phyloP scores from a whole-genome alignment of 129 eudicot species.

The Centrapalus pauciflorus region DNA sequence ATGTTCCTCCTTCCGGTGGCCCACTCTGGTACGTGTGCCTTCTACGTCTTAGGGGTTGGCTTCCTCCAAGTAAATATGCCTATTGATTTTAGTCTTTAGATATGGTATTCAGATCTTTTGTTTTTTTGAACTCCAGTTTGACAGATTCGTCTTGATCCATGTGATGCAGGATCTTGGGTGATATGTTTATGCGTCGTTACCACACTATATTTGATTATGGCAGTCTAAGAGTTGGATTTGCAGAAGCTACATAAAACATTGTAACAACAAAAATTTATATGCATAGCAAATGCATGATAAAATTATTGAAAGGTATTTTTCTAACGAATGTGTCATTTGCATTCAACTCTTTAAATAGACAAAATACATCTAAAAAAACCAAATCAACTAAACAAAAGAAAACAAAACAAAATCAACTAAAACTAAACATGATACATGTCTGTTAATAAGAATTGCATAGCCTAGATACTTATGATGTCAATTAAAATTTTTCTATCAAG shows the following conservation, averaged over 20 bases:
- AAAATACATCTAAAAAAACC: no score
- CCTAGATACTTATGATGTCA: no score
- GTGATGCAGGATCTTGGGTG: conserved; percentile 77
- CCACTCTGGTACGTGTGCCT: conserved; percentile 39
- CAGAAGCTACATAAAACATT: conserved; percentile 55
- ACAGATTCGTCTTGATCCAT: background rate
- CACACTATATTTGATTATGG: conserved; percentile 82
- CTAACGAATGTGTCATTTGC: no score
- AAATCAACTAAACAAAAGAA: no score
- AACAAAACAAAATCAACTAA: no score
- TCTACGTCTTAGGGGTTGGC: background rate
- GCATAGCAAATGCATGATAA: no score
- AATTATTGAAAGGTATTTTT: no score
- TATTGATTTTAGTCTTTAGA: background rate
- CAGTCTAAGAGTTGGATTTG: conserved; percentile 71
- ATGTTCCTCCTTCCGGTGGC: conserved; percentile 42
- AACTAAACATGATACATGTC: no score
- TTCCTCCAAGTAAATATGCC: background rate
- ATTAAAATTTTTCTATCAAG: no score
- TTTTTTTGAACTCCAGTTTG: background rate
- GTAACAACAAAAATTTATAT: background rate
- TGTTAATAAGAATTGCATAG: no score
- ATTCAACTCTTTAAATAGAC: no score
- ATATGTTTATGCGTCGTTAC: conserved; percentile 86
- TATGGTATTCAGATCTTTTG: background rate